Percentiles rank a stretch among this genome's conserved stretches.
phyloP scores from a whole-genome alignment of 495 filamentous ascomycete species.

The Aspergillus biplanus region DNA sequence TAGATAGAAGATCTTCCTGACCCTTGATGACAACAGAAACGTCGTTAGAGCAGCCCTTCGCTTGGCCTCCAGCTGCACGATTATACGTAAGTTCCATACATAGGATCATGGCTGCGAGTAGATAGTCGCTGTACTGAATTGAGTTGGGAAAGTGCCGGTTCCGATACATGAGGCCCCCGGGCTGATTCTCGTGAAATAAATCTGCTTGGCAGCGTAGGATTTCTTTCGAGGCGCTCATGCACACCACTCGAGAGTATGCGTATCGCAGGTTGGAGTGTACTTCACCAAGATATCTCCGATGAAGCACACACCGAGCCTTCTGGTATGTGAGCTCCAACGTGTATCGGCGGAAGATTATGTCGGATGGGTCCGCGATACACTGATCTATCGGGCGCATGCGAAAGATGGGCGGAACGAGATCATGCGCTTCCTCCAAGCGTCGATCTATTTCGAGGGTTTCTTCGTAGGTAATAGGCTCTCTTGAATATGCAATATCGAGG shows the following conservation, averaged over 20 bases:
- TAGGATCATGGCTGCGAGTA: conserved; percentile 88
- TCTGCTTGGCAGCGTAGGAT: conserved; percentile 75
- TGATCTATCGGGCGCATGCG: conserved; percentile 71
- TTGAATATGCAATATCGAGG: conserved; percentile 48
- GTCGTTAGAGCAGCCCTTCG: conserved; percentile 2
- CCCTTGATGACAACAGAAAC: conserved; percentile 47
- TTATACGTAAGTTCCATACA: conserved; percentile 67
- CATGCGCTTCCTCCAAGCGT: conserved; percentile 68
- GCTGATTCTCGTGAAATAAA: conserved; percentile 74
- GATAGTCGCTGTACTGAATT: conserved; percentile 78
- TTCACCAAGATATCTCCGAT: conserved; percentile 78
- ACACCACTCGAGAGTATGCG: conserved; percentile 76
- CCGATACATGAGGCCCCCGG: conserved; percentile 68
- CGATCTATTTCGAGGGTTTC: conserved; percentile 77
- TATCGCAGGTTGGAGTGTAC: conserved; percentile 72
- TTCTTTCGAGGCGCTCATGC: conserved; percentile 77
- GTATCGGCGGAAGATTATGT: conserved; percentile 80
- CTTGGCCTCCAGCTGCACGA: background rate
- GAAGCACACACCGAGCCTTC: conserved; percentile 80
- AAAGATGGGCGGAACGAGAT: conserved; percentile 69
- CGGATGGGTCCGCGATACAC: conserved; percentile 72
- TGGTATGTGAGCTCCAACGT: conserved; percentile 81
- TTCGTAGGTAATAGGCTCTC: conserved; percentile 65
- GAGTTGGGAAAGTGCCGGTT: conserved; percentile 79
- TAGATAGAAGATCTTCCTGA: conserved; percentile 66